Evolutionary conservation across 805 yeast genomes (phyloP).

Genomic region (Monosporozyma siamensis): DNA sequence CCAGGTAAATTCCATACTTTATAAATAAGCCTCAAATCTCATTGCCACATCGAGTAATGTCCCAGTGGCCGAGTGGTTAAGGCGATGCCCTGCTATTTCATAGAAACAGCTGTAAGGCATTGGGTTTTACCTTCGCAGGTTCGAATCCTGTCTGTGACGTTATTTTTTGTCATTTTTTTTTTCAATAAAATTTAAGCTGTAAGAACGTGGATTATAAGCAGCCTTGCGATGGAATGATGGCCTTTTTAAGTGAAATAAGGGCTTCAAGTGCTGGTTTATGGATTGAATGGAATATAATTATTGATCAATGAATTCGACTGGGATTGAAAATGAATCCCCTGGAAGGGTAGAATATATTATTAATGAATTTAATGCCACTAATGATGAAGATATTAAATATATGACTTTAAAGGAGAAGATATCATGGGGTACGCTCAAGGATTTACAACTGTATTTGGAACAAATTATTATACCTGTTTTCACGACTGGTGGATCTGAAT

Average conservation of each 20-base stretch:
- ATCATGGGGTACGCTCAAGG: constrained; percentile 60
- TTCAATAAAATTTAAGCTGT: not conserved
- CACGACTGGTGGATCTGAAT: constrained; percentile 42
- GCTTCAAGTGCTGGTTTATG: too few relatives aligned
- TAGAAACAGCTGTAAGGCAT: constrained; percentile 53
- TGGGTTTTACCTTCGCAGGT: constrained; percentile 96
- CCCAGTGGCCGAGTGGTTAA: constrained; percentile 90
- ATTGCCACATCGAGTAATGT: constrained; percentile 21
- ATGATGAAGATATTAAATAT: constrained; percentile 24
- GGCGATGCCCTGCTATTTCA: constrained; percentile 80
- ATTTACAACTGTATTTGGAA: constrained; percentile 56
- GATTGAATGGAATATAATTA: too few relatives aligned
- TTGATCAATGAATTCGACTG: too few relatives aligned
- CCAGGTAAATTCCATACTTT: too few relatives aligned
- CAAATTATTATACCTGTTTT: constrained; percentile 28
- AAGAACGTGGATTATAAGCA: not conserved
- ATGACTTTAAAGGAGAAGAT: constrained; percentile 82
- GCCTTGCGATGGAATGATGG: too few relatives aligned
- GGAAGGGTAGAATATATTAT: constrained; percentile 7
- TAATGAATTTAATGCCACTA: constrained; percentile 12
- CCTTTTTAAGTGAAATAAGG: too few relatives aligned
- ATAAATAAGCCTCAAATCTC: too few relatives aligned
- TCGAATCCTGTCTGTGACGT: constrained; percentile 99
- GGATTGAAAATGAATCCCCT: not conserved
- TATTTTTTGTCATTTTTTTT: constrained; percentile 34